Percentiles rank a stretch among this genome's conserved stretches.
These are phyloP conservation scores for Rhizopogon vinicolor DNA, from an alignment of 768 basidiomycete species.

Conservation along the genomic window DNA sequence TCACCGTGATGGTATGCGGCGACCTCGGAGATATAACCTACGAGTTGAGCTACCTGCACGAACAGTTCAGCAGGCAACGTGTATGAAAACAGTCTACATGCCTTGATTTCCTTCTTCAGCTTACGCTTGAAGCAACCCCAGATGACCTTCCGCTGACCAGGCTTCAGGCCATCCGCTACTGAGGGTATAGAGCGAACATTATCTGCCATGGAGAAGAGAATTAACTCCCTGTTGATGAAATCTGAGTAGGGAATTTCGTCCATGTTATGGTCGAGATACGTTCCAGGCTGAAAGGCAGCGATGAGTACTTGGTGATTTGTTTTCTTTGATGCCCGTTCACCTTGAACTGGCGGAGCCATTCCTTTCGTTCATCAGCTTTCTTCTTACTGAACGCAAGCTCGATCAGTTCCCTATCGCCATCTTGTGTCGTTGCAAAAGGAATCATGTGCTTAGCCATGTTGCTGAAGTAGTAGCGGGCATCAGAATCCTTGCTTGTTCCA, in stretches of 20 bases:
- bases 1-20: constrained; percentile 98
- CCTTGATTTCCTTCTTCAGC: constrained; percentile 88
- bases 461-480: constrained; percentile 90
- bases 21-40: constrained; percentile 92
- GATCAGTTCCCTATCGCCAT: constrained; percentile 83
- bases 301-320: not conserved
- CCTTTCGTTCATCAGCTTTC: constrained; percentile 97
- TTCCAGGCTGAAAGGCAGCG: constrained; percentile 65
- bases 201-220: constrained; percentile 99
- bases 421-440: constrained; percentile 76
- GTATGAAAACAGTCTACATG: constrained; percentile 18
- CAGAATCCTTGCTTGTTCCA: constrained; percentile 86
- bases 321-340: constrained; percentile 32
- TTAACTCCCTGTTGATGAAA: constrained; percentile 97
- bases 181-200: constrained; percentile 98
- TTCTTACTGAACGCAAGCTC: constrained; percentile 99
- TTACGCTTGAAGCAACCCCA: constrained; percentile 97
- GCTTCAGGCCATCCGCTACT: constrained; percentile 90
- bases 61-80: not conserved
- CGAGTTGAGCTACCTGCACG: constrained; percentile 82
- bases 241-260: constrained; percentile 85
- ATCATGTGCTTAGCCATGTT: constrained; percentile 94
- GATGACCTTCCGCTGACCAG: constrained; percentile 94
- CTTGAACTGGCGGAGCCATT: constrained; percentile 94
- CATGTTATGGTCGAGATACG: constrained; percentile 85